These are phyloP conservation scores for Chaetomiaceae sp. DNA, from an alignment of 2,329 filamentous ascomycete species.

Conservation along the genomic window DNA sequence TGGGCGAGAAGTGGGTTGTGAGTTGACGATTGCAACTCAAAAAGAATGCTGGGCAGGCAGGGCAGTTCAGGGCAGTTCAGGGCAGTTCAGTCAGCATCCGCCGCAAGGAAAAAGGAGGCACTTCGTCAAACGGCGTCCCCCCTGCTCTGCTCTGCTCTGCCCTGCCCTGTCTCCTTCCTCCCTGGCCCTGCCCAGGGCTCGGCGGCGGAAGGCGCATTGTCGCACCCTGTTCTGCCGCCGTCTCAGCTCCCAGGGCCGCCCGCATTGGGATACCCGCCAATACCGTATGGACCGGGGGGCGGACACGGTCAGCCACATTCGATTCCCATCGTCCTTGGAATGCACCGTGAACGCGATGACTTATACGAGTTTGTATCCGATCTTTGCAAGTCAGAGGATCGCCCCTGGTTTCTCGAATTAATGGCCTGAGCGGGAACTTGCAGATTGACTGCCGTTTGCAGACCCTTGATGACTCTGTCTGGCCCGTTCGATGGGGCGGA, in stretches of 20 bases:
- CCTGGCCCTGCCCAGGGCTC: not conserved
- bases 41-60: not conserved
- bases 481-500: not conserved
- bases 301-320: conserved; percentile 4
- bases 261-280: not conserved
- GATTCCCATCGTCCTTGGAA: not conserved
- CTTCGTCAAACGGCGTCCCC: conserved; percentile 3
- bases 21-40: not conserved
- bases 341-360: too few relatives aligned
- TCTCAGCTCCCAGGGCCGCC: conserved; percentile 21
- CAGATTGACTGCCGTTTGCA: not conserved
- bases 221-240: conserved; percentile 12
- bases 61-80: not conserved
- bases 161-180: not conserved
- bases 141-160: not conserved
- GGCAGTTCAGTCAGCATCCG: not conserved
- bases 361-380: too few relatives aligned
- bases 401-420: not conserved
- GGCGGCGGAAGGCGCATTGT: conserved; percentile 2
- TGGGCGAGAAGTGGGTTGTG: too few relatives aligned
- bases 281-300: conserved; percentile 9
- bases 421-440: not conserved
- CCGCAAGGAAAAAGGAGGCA: conserved; percentile 17
- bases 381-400: not conserved
- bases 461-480: not conserved